Base-by-base conservation (phyloP, 2,329 filamentous ascomycete species). In the Penicillium sp. region DNA sequence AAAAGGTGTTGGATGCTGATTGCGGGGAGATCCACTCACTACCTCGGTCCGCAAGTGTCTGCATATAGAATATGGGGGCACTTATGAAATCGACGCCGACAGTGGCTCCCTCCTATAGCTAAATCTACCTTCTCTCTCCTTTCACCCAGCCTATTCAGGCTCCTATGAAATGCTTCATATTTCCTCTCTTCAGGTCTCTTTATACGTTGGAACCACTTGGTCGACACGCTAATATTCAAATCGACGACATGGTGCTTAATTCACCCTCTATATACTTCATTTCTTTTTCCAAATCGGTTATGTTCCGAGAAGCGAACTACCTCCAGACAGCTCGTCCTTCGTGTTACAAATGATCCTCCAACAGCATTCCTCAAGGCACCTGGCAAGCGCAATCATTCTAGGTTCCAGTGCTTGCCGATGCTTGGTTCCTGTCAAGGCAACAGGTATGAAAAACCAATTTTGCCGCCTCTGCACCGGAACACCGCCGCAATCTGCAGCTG, bases 11-110 rank as follows among this genome's bases (percentile, higher is more conserved):
- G 44, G 44, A 46, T 43, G 41, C 37, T 42, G 37, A 51, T 60
- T 66, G 64, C 64, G 65, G 64, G 65, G 65, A 67, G 29, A 37
- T 46, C 42, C 48, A 48, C 35, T 58, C 48, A 48, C 35, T 58
- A 59, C 64, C 64, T 66, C 62, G 63, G 64, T 59, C 56, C 57
- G 27, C 40, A 31, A 12, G 29, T 33, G 29, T 12, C 29, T 33
- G 29, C 4, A 12, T 2, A 12, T 33, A 4, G 14, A 33, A 6
- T 7, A 33, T 15, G n/a, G n/a, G n/a, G n/a, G n/a, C n/a, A n/a
- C n/a, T n/a, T n/a, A n/a, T n/a, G n/a, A n/a, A n/a, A n/a, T n/a
- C 27, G 27, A 31, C 8, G 27, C 27, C 23, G 23, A 25, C 3
- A 25, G 3, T 25, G 23, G 23, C 23, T 25, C 23, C 6, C 23